Evolutionary conservation across 2,329 filamentous ascomycete species (phyloP), one percentile per base, ranked within the genome.

Genomic region (Gliomastix tumulicola): DNA sequence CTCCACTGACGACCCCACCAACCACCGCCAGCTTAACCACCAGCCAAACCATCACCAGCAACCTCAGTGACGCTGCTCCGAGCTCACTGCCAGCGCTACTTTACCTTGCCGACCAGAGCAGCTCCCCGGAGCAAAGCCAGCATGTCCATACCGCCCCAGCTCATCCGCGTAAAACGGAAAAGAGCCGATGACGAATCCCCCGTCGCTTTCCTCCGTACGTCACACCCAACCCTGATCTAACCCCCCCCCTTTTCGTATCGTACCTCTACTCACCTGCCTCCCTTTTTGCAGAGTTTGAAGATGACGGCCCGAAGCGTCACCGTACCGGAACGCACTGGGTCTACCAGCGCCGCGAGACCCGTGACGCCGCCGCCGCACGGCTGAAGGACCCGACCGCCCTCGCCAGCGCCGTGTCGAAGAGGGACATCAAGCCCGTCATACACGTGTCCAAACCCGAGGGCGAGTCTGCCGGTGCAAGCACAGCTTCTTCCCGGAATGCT

Each of bases 101-200:
- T 9, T n/a, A 9, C 27, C 27, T 30, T 15, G 27, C 15, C 18
- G n/a, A 30, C 6, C 27, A 30, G n/a, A n/a, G n/a, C n/a, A n/a
- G n/a, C n/a, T n/a, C n/a, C n/a, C n/a, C n/a, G n/a, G n/a, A n/a
- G n/a, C n/a, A 30, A 19, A 9, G n/a, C 12, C 36, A 34, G 28
- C 34, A 78, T 78, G 74, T 74, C 74, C 34, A 59, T 75, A 5
- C 75, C 74, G 18, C 74, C 74, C 19, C 68, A 75, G 42, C 59
- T 74, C 34, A 79, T 79, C 54, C 69, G 71, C 39, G 69, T 79
- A 45, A 79, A 79, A 64, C 73, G 75, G 49, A 79, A 79, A 58
- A 69, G 71, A 28, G 68, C 66, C 35, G 70, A 69, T 13, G 67
- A 73, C 15, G 68, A 73, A 40, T 59, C 62, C 11, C 71, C 74